Evolutionary conservation across 1,139 yeast species (phyloP).

Genomic region (Sugiyamaella sp.): DNA sequence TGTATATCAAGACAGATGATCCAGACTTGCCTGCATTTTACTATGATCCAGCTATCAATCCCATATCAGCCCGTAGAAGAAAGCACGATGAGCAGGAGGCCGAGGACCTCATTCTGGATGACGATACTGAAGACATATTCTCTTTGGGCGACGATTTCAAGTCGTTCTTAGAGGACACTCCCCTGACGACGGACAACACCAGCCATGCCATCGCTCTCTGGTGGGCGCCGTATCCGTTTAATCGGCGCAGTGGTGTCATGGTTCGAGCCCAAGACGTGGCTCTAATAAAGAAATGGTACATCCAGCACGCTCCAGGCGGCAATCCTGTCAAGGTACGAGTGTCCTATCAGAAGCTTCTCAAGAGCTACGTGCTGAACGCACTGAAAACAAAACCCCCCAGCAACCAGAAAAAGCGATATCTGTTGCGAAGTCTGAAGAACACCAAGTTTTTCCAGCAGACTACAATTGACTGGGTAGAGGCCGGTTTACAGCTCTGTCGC

Average conservation of each 20-base stretch:
- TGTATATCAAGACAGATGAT: conserved; percentile 52
- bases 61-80: conserved; percentile 51
- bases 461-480: conserved; percentile 96
- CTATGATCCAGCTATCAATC: conserved; percentile 58
- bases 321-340: conserved; percentile 76
- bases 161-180: conserved; percentile 55
- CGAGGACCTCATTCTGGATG: conserved; percentile 39
- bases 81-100: conserved; percentile 40
- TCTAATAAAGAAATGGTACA: conserved; percentile 78
- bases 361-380: conserved; percentile 71
- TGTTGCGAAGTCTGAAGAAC: conserved; percentile 67
- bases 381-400: conserved; percentile 49
- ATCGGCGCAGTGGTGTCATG: conserved; percentile 68
- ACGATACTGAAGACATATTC: conserved; percentile 36
- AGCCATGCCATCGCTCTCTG: conserved; percentile 64
- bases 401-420: conserved; percentile 53
- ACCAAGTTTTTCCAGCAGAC: conserved; percentile 94
- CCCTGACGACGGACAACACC: conserved; percentile 52
- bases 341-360: conserved; percentile 85
- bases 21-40: conserved; percentile 59
- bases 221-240: conserved; percentile 87
- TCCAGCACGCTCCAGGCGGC: conserved; percentile 61
- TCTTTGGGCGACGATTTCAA: conserved; percentile 43
- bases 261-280: conserved; percentile 91
- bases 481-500: conserved; percentile 88